Evolutionary conservation across 2,329 filamentous ascomycete species (phyloP).

Genomic region (Cladorrhinum sp.): DNA sequence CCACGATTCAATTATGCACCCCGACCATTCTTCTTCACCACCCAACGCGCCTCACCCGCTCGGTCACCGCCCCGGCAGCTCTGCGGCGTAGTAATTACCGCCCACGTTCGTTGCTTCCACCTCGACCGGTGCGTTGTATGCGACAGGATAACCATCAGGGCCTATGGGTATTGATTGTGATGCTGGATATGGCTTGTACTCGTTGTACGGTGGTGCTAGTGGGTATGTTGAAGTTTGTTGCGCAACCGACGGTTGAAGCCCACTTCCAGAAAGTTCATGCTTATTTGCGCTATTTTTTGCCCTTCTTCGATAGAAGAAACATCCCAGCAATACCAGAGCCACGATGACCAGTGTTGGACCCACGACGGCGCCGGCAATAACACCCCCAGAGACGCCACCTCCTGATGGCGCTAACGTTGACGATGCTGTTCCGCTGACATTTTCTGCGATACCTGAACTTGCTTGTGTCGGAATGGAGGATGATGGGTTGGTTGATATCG

Average conservation of each 20-base stretch:
- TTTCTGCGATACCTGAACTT: neutral
- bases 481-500: neutral
- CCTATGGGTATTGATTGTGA: neutral
- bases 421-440: neutral
- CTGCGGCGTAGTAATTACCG: neutral
- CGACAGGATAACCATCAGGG: neutral
- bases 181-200: neutral
- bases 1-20: too few relatives aligned
- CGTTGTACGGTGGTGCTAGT: neutral
- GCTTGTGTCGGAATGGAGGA: neutral
- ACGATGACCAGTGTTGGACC: constrained; percentile 7
- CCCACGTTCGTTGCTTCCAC: neutral
- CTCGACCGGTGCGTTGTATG: neutral
- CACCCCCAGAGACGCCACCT: neutral
- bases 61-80: too few relatives aligned
- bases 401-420: too few relatives aligned
- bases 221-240: neutral
- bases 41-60: too few relatives aligned
- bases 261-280: too few relatives aligned
- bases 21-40: too few relatives aligned
- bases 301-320: neutral
- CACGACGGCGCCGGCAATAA: constrained; percentile 5
- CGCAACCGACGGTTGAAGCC: neutral
- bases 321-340: constrained; percentile 5
- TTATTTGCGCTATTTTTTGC: too few relatives aligned